Percentiles rank a stretch among this genome's conserved stretches.
Conservation (phyloP, 345 rosid species). For the Salix viminalis region DNA sequence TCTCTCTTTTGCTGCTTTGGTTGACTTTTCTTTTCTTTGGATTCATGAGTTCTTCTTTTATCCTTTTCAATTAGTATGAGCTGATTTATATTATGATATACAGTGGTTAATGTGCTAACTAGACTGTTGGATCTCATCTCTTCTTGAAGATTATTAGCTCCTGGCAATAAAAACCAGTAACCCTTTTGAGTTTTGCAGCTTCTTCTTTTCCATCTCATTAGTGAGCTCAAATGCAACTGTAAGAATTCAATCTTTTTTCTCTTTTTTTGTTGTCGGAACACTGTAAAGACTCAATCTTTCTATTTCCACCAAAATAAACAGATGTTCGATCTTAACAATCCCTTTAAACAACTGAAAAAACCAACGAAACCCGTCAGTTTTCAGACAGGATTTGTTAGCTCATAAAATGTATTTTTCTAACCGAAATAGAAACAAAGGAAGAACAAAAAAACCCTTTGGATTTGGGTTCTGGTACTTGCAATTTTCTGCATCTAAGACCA, state of each 20-base stretch:
- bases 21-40: background rate
- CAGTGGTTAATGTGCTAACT: background rate
- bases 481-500: background rate
- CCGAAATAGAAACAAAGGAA: background rate
- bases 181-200: background rate
- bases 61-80: background rate
- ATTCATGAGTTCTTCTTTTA: background rate
- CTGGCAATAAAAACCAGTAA: background rate
- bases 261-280: too few species aligned
- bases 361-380: too few species aligned
- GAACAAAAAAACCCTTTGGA: too few species aligned
- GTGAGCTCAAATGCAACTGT: background rate
- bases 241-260: background rate
- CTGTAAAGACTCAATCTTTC: too few species aligned
- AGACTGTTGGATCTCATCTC: background rate
- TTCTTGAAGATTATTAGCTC: background rate
- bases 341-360: background rate
- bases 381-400: too few species aligned
- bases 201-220: background rate
- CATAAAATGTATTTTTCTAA: background rate
- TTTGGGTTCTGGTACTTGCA: background rate
- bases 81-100: background rate
- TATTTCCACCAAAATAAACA: background rate
- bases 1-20: background rate
- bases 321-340: background rate